These are phyloP conservation scores for Naumovozyma dairenensis DNA, from an alignment of 805 yeast species.

Conservation along the genomic window DNA sequence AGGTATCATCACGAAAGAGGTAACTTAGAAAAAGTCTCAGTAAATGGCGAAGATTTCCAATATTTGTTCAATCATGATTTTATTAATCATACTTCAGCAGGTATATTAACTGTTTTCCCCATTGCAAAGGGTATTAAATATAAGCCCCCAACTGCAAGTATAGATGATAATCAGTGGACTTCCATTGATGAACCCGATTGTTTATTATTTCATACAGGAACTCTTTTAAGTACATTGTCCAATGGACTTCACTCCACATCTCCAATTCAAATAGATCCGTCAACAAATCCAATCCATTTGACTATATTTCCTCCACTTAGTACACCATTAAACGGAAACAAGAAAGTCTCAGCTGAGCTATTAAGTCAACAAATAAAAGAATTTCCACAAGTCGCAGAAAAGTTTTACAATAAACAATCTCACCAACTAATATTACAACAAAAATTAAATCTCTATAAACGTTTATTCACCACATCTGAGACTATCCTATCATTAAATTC, in stretches of 20 bases:
- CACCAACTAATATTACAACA: conserved; percentile 9
- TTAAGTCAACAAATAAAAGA: conserved; percentile 18
- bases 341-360: conserved; percentile 8
- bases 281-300: conserved; percentile 11
- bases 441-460: conserved; percentile 14
- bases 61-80: conserved; percentile 13
- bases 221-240: conserved; percentile 13
- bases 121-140: conserved; percentile 17
- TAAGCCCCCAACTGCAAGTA: conserved; percentile 17
- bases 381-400: conserved; percentile 18
- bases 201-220: conserved; percentile 24
- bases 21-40: neutral
- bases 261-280: conserved; percentile 15
- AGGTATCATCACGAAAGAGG: conserved; percentile 13
- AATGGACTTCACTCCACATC: conserved; percentile 18
- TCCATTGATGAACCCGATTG: conserved; percentile 20
- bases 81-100: conserved; percentile 11
- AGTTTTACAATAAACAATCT: conserved; percentile 16
- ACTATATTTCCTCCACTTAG: conserved; percentile 17
- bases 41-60: conserved; percentile 13
- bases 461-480: conserved; percentile 19
- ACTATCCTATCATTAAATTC: conserved; percentile 23
- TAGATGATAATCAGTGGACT: conserved; percentile 22
- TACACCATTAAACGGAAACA: conserved; percentile 2
- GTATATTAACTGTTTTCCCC: conserved; percentile 24